Conservation (phyloP, 192 early-diverging fungal species). For the Backusella tuberculispora region DNA sequence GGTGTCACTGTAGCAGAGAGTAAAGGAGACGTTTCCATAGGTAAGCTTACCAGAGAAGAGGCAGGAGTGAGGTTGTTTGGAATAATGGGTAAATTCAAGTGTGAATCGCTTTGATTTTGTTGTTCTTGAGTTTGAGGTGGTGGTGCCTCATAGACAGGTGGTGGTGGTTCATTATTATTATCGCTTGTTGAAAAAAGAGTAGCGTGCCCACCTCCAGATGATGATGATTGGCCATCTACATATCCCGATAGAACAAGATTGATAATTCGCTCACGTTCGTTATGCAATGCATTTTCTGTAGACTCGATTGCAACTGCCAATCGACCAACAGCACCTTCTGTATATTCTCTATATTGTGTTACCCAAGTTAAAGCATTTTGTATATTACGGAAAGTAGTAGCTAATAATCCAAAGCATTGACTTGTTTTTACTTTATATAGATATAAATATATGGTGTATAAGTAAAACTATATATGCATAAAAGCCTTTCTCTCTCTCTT, state of each 20-base stretch:
- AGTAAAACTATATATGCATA: neutral
- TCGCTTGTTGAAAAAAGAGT: neutral
- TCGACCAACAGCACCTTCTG: slow-evolving; percentile 25
- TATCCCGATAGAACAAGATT: slow-evolving; percentile 11
- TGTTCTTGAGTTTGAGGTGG: neutral
- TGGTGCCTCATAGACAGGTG: slow-evolving; percentile 36
- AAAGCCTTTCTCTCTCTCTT: neutral
- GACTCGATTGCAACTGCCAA: neutral
- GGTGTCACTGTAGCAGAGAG: neutral
- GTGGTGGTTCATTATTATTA: slow-evolving; percentile 6
- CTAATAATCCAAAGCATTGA: slow-evolving; percentile 24
- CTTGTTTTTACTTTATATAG: slow-evolving; percentile 16
- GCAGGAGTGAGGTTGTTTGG: neutral
- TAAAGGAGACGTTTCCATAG: neutral
- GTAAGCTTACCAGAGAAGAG: neutral
- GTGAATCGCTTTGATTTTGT: neutral
- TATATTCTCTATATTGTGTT: slow-evolving; percentile 34
- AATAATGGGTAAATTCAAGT: neutral
- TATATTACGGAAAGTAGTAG: slow-evolving; percentile 8
- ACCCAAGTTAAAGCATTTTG: slow-evolving; percentile 26
- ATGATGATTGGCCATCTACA: neutral
- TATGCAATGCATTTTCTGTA: slow-evolving; percentile 8
- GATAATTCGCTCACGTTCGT: slow-evolving; percentile 23
- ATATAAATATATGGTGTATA: slow-evolving; percentile 1
- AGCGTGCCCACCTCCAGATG: neutral